These are phyloP conservation scores for Corynascus novoguineensis DNA, from an alignment of 495 filamentous ascomycete species.

Conservation along the genomic window DNA sequence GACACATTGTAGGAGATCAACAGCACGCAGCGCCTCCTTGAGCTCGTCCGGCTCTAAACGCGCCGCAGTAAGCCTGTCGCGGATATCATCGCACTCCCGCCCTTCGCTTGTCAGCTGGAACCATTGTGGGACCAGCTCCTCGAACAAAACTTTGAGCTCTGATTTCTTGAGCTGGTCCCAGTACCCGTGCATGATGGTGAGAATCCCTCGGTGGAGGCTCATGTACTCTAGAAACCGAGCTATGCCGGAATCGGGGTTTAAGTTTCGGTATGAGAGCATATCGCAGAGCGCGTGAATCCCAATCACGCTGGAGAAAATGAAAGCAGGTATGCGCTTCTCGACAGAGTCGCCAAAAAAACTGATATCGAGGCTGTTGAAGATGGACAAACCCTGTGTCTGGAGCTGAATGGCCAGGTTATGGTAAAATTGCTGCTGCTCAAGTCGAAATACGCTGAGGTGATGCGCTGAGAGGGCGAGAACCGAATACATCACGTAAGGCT, in stretches of 20 bases:
- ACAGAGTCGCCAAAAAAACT: conserved; percentile 14
- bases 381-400: conserved; percentile 42
- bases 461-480: conserved; percentile 42
- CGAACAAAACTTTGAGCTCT: conserved; percentile 24
- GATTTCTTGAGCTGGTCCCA: conserved; percentile 21
- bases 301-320: conserved; percentile 46
- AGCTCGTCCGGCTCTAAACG: conserved; percentile 6
- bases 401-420: conserved; percentile 43
- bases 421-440: conserved; percentile 33
- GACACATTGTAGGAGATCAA: conserved; percentile 24
- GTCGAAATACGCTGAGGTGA: conserved; percentile 36
- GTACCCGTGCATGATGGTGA: conserved; percentile 23
- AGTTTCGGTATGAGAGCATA: conserved; percentile 24
- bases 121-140: conserved; percentile 15
- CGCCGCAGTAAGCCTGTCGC: conserved; percentile 4
- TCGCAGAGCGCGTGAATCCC: conserved; percentile 48
- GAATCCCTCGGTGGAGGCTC: conserved; percentile 42
- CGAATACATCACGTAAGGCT: conserved; percentile 41
- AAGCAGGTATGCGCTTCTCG: conserved; percentile 39
- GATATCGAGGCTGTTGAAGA: conserved; percentile 40
- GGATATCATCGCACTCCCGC: conserved; percentile 25
- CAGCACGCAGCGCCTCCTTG: conserved; percentile 12
- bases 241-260: conserved; percentile 35
- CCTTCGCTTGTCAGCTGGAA: conserved; percentile 16
- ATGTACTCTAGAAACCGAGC: conserved; percentile 39